These are phyloP conservation scores for Xanthoparmelia taractica DNA, from an alignment of 495 filamentous ascomycete species.

Conservation along the genomic window DNA sequence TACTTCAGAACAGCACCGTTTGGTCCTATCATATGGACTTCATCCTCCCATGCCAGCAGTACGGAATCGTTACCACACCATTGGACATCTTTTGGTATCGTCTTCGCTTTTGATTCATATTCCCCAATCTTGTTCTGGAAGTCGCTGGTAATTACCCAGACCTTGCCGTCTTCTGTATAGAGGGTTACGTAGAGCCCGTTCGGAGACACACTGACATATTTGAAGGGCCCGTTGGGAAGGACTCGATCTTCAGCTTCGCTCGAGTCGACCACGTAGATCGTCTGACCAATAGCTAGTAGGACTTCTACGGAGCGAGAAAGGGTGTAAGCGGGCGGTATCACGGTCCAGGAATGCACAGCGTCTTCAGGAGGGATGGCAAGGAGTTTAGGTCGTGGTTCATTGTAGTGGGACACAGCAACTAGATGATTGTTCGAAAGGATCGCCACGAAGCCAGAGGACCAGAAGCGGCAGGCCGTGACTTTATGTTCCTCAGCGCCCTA, in stretches of 20 bases:
- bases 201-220: constrained; percentile 79
- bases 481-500: constrained; percentile 79
- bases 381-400: constrained; percentile 80
- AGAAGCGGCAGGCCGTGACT: constrained; percentile 83
- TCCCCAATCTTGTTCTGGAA: constrained; percentile 88
- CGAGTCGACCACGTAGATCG: constrained; percentile 77
- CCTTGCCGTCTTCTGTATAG: constrained; percentile 75
- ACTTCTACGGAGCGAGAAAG: constrained; percentile 95
- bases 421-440: constrained; percentile 82
- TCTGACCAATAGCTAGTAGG: constrained; percentile 75
- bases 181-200: constrained; percentile 82
- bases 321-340: constrained; percentile 82
- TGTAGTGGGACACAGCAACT: constrained; percentile 77
- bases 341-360: constrained; percentile 76
- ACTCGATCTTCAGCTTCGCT: constrained; percentile 84
- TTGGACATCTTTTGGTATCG: constrained; percentile 76
- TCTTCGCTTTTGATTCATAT: constrained; percentile 78
- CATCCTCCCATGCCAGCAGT: constrained; percentile 93
- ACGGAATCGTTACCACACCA: constrained; percentile 98
- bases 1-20: constrained; percentile 65
- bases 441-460: constrained; percentile 86
- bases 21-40: constrained; percentile 90
- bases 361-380: constrained; percentile 72
- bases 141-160: constrained; percentile 90
- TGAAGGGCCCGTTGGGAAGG: constrained; percentile 86